Evolutionary conservation across 2,329 filamentous ascomycete species (phyloP), one percentile per base, ranked within the genome.

Genomic region (Dothiorella sarmentorum): DNA sequence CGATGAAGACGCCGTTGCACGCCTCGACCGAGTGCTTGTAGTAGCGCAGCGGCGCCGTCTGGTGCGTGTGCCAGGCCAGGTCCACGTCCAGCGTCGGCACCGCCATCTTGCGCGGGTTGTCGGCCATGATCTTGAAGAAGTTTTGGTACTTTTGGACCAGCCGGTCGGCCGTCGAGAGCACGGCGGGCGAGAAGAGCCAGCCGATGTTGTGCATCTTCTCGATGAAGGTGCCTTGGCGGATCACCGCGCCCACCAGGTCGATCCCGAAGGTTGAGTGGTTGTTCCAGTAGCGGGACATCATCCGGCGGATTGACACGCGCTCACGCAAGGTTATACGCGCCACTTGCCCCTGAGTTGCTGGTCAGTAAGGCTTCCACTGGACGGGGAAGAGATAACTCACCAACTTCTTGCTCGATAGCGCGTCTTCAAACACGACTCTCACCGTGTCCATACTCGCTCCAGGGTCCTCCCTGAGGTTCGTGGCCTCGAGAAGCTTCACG

Each of bases 81-180:
- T 91, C 88, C 4, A 91, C 79, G 62, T 91, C 89, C 0, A 91
- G 76, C 0, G 88, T 91, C 0, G 88, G 88, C 0, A 91, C 88
- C 0, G 78, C 82, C 13, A 60, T 40, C 17, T 49, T 35, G 17
- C 11, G 18, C 1, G 58, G 47, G 40, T 58, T 3, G 4, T 9
- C 13, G 7, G 31, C 31, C 38, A 62, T 52, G 62, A 91, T 80
- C 0, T 64, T 51, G 15, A 88, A 74, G 71, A 90, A 91, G 3
- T 85, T 80, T 2, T 73, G 47, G 65, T 90, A 90, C 68, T 89
- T 91, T 2, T 66, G 67, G 3, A 90, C 74, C 0, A 90, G 76
- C 0, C 88, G 81, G 0, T 69, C 62, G 82, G 89, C 89, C 0
- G 87, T 92, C 0, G 80, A 74, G 3, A 72, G 73, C 0, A 85